These are phyloP conservation scores for Guadua angustifolia DNA, from an alignment of 176 grass and related monocot species.

Conservation along the genomic window DNA sequence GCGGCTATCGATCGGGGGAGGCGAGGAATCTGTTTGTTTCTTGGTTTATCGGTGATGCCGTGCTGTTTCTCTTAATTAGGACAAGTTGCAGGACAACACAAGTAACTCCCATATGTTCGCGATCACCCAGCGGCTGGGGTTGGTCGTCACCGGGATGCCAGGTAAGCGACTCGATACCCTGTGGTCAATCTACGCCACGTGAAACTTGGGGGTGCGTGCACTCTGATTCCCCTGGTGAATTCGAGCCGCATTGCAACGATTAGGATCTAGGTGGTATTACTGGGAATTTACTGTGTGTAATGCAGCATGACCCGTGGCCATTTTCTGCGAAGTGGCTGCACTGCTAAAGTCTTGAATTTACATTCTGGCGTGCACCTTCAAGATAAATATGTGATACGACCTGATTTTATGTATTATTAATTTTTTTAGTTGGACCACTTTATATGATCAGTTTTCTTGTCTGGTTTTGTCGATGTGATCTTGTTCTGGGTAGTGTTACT, in stretches of 20 bases:
- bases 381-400: not conserved
- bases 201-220: not conserved
- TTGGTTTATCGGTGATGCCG: no score
- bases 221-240: not conserved
- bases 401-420: not conserved
- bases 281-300: not conserved
- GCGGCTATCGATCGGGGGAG: no score
- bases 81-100: constrained; percentile 50
- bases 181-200: not conserved
- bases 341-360: not conserved
- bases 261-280: not conserved
- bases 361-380: not conserved
- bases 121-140: constrained; percentile 59
- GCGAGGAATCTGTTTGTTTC: no score
- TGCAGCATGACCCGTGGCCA: not conserved
- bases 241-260: not conserved
- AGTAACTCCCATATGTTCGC: constrained; percentile 53
- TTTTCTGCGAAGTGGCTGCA: not conserved
- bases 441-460: not conserved
- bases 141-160: constrained; percentile 59
- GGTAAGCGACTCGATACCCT: constrained; percentile 22
- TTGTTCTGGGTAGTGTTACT: not conserved
- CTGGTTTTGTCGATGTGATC: constrained; percentile 4
- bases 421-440: not conserved
- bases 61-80: constrained; percentile 33